Base-by-base conservation (phyloP, 2,329 filamentous ascomycete genomes). In the Calonectria pauciramosa region DNA sequence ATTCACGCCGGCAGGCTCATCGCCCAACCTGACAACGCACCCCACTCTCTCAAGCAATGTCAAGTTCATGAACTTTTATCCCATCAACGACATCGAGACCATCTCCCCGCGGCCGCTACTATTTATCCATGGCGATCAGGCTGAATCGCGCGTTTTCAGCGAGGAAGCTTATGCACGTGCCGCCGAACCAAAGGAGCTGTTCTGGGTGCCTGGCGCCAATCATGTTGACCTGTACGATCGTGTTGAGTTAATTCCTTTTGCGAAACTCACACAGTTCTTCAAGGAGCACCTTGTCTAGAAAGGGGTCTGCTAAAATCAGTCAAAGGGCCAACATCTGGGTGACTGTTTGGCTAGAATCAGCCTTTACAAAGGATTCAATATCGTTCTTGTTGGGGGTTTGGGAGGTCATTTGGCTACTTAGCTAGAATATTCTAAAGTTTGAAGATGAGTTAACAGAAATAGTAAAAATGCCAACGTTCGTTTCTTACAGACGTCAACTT, bases 211-310 rank as follows among this genome's bases (percentile, higher is more conserved):
- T 0, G 78, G 82, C 2, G 82, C 83, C 10, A 82, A 82, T 3
- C 84, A 86, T 60, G 83, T 83, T 3, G 84, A 85, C 47, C 77
- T 86, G 4, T 86, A 86, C 38, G 84, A 86, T 73, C 83, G 83
- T 2, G 78, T 82, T 2, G 82, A 82, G 4, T 79, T 85, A 14
- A 85, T 85, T 26, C 84, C 83, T 8, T 85, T 84, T 26, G 75
- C 69, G 8, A 82, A 75, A 68, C 78, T 85, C 34, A 79, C 80
- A 0, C 64, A 76, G 8, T 84, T 82, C 36, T 82, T 82, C 76
- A 72, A 69, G 34, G 41, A 51, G 14, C 36, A 51, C 20, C 34
- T 49, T 16, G 30, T 8, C 30, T 4, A 32, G 30, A 32, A 8
- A 4, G 8, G 30, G 30, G 30, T 8, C 30, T 32, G 30, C 30